A percentile compares a stretch with the other conserved stretches of the same genome.
Conservation (phyloP, 495 filamentous ascomycete species). For the Parachaetomium inaequale region DNA sequence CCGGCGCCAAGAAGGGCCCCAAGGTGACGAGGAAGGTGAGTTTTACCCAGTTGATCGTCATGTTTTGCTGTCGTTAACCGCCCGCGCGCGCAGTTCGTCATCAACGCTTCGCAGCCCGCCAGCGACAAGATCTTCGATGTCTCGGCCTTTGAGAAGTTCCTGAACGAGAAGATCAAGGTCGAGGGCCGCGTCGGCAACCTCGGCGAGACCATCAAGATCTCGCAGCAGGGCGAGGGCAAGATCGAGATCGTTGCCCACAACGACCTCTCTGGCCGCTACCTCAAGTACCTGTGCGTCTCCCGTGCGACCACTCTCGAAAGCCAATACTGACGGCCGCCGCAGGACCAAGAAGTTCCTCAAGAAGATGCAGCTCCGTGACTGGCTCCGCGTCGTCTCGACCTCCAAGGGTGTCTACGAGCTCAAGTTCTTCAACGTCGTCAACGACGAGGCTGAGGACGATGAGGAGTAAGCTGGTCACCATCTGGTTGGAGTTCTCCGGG, state of each 20-base stretch:
- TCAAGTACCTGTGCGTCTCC: constrained; percentile 91
- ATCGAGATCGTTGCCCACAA: constrained; percentile 96
- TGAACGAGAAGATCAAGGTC: constrained; percentile 99
- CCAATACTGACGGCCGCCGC: constrained; percentile 13
- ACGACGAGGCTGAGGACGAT: constrained; percentile 94
- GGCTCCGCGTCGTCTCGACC: constrained; percentile 97
- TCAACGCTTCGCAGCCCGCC: constrained; percentile 96
- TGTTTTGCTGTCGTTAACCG: constrained; percentile 17
- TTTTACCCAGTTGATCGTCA: neutral
- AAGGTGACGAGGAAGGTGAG: constrained; percentile 64
- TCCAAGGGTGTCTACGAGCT: constrained; percentile 97
- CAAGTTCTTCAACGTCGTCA: constrained; percentile 99
- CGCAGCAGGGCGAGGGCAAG: constrained; percentile 88
- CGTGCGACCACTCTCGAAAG: neutral
- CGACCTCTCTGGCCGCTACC: constrained; percentile 95
- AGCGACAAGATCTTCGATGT: constrained; percentile 99
- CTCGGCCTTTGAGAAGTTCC: constrained; percentile 98
- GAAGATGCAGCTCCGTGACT: constrained; percentile 99
- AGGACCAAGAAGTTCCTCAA: constrained; percentile 99
- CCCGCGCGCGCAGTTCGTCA: constrained; percentile 68
- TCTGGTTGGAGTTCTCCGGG: constrained; percentile 21
- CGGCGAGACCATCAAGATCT: constrained; percentile 87
- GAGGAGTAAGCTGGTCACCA: constrained; percentile 68
- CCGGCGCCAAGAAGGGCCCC: constrained; percentile 53
- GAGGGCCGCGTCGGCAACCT: constrained; percentile 97